Conservation (phyloP, 2,329 filamentous ascomycete genomes). For the Cladophialophora yegresii region DNA sequence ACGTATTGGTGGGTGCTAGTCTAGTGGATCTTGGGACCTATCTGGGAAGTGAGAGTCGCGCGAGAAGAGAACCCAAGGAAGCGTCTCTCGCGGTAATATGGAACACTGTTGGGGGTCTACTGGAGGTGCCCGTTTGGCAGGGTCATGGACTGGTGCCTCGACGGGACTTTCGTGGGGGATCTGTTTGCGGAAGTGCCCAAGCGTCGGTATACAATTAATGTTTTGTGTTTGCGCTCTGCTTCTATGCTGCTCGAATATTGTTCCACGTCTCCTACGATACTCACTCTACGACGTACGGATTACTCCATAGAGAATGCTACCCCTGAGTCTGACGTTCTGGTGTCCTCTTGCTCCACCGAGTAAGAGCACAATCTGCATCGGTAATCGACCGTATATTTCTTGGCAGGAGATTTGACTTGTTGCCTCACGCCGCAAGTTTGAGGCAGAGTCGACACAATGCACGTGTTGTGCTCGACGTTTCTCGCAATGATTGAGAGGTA, state of each 20-base stretch:
- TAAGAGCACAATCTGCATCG: not conserved
- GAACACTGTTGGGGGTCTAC: not conserved
- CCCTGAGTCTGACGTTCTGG: too few relatives aligned
- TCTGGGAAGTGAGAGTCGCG: too few relatives aligned
- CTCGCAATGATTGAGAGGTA: slow-evolving; percentile 30
- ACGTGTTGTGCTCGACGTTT: not conserved
- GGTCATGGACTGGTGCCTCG: not conserved
- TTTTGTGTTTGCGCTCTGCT: not conserved
- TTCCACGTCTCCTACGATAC: too few relatives aligned
- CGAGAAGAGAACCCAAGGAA: not conserved
- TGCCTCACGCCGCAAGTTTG: too few relatives aligned
- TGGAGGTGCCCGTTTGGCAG: not conserved
- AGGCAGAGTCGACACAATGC: not conserved
- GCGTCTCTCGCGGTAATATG: not conserved
- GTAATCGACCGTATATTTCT: not conserved
- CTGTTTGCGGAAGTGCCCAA: not conserved
- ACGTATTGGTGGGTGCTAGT: not conserved
- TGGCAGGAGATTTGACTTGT: not conserved
- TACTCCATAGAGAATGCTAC: too few relatives aligned
- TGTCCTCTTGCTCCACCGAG: not conserved
- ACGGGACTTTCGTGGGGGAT: not conserved
- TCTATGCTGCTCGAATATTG: not conserved
- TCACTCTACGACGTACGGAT: too few relatives aligned
- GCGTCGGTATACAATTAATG: not conserved
- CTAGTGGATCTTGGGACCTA: not conserved